Evolutionary conservation across 2,329 filamentous ascomycete species (phyloP), one percentile per base, ranked within the genome.

Genomic region (Byssoonygena ceratinophila): DNA sequence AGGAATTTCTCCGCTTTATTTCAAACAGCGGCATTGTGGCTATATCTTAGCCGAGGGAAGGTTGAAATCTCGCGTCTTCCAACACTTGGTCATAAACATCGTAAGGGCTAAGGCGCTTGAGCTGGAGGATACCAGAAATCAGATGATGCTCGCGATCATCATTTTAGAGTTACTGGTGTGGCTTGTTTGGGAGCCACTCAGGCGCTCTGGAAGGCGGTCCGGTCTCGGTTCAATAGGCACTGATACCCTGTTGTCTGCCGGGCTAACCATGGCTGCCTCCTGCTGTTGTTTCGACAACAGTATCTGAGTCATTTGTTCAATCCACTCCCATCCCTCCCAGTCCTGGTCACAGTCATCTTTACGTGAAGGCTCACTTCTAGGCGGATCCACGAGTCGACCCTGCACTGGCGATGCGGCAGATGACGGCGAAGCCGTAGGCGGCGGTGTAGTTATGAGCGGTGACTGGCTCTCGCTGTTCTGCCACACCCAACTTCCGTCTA

Each of bases 401-500:
- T 29, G 39, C 2, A 55, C 31, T 8, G 54, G 52, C 16, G 55
- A 50, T 41, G 22, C 27, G 16, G n/a, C 47, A 18, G 47, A 54
- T 40, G 55, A 46, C 25, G 49, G 31, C 18, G 51, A 37, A 9
- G 46, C 52, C 22, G 51, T 25, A 29, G 52, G 46, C 32, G 52
- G 47, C 29, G 55, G 46, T 36, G 52, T 50, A 6, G 44, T 43
- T 16, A 25, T 46, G 18, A 46, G 25, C 12, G 34, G 70, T 53
- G 65, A 67, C 8, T 66, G 70, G 2, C 66, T 74, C 60, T 84
- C 82, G 32, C 76, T 76, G 27, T 78, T 76, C 61, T 78, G 71
- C 91, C 90, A 96, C 3, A 90, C 79, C 91, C 91, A 97, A 11
- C 83, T 83, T 32, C 80, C 80, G 49, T 89, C 84, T 0, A 77